These are phyloP conservation scores for Peronosclerospora sorghi DNA, from an alignment of 352 stramenopile species.

Conservation along the genomic window DNA sequence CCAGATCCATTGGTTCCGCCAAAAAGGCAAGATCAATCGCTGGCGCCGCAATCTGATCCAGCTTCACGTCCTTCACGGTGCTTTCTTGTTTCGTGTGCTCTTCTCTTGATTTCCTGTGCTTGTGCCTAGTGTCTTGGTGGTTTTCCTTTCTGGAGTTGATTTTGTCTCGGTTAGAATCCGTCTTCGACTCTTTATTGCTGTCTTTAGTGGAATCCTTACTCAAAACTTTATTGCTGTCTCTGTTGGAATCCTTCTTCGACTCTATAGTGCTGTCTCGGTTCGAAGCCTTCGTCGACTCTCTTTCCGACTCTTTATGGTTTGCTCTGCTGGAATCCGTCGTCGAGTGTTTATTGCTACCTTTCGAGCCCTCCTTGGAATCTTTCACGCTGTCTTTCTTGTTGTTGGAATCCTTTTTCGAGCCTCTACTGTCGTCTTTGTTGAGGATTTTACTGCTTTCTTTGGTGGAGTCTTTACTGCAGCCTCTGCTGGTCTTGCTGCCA, in stretches of 20 bases:
- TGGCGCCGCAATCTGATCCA: conserved; percentile 64
- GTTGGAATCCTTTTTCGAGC: conserved; percentile 8
- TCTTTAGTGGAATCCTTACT: not conserved
- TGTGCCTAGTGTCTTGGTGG: conserved; percentile 2
- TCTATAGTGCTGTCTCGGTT: no score
- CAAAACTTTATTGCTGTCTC: not conserved
- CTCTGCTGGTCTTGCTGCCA: conserved; percentile 14
- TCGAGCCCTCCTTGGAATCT: no score
- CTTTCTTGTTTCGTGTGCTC: conserved; percentile 26
- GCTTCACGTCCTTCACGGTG: conserved; percentile 59
- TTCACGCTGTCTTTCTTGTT: conserved; percentile 13
- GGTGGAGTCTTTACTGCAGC: conserved; percentile 12
- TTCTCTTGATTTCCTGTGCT: conserved; percentile 23
- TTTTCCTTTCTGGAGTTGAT: not conserved
- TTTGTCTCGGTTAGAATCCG: not conserved
- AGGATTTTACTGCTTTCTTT: conserved; percentile 12
- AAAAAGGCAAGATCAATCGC: conserved; percentile 82
- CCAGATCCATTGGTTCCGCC: conserved; percentile 30
- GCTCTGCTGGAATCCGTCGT: no score
- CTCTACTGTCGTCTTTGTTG: conserved; percentile 11
- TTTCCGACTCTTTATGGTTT: no score
- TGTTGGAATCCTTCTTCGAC: not conserved
- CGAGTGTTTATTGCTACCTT: no score
- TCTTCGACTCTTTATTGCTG: not conserved
- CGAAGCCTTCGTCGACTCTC: no score